These are phyloP conservation scores for Alopecurus myosuroides DNA, from an alignment of 176 grass and related monocot species.

Conservation along the genomic window DNA sequence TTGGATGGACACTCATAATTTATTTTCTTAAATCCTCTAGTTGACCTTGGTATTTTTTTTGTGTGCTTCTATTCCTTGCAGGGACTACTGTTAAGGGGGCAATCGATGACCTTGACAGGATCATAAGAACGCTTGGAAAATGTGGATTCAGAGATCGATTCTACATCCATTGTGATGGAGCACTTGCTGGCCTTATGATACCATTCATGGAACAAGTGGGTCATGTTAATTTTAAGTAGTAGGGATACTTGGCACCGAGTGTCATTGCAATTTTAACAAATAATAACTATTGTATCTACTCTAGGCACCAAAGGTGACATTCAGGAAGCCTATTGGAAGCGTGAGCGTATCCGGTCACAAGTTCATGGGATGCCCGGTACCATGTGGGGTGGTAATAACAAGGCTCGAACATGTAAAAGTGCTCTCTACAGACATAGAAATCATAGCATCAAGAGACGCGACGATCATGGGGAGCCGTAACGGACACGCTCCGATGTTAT, in stretches of 20 bases:
- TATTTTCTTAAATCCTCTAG: neutral
- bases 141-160: conserved; percentile 27
- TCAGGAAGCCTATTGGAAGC: neutral
- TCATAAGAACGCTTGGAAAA: conserved; percentile 29
- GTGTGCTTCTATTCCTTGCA: neutral
- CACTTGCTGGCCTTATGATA: conserved; percentile 43
- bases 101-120: conserved; percentile 35
- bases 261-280: neutral
- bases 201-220: conserved; percentile 37
- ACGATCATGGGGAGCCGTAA: conserved; percentile 11
- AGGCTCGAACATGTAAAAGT: neutral
- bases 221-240: neutral
- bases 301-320: neutral
- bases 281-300: no score
- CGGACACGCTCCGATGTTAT: neutral
- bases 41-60: neutral
- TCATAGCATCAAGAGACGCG: neutral
- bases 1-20: neutral
- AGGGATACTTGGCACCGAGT: neutral
- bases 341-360: neutral
- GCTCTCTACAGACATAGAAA: neutral
- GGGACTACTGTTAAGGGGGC: conserved; percentile 38
- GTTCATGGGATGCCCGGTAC: neutral
- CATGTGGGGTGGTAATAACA: neutral
- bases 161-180: conserved; percentile 44